phyloP scores from a whole-genome alignment of 495 filamentous ascomycete genomes.

The Lepraria neglecta region DNA sequence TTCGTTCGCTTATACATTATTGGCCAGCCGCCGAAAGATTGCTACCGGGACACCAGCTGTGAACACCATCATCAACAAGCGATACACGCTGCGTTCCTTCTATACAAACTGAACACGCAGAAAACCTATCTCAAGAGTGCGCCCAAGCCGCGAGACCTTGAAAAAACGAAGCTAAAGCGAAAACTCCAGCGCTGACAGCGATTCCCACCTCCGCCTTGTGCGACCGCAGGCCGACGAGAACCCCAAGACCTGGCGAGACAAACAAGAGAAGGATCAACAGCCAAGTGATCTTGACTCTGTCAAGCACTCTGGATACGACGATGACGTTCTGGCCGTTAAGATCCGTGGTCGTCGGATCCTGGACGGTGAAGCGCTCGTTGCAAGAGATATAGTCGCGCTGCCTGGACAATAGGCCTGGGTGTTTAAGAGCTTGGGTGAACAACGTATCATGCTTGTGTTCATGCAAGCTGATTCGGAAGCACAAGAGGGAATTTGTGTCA shows the following conservation, averaged over 20 bases:
- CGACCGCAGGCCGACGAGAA: neutral
- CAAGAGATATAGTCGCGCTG: neutral
- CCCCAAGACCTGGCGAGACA: neutral
- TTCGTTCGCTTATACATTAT: too few species aligned
- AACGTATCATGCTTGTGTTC: neutral
- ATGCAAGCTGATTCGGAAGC: conserved; percentile 3
- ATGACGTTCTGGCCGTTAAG: neutral
- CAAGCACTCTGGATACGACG: neutral
- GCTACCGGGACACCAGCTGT: too few species aligned
- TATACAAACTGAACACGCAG: too few species aligned
- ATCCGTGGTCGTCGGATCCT: neutral
- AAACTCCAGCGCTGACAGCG: neutral
- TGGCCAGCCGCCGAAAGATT: too few species aligned
- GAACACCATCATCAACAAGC: too few species aligned
- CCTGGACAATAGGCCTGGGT: neutral
- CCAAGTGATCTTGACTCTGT: neutral
- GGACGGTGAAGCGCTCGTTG: neutral
- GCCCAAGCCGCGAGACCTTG: neutral
- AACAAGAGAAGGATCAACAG: neutral
- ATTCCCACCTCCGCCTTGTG: neutral
- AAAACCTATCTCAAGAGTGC: neutral
- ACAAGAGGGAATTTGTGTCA: too few species aligned
- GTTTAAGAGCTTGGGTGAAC: neutral
- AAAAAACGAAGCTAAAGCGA: neutral
- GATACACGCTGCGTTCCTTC: too few species aligned